Evolutionary conservation across 75 land plant genomes (phyloP), one percentile per base, ranked within the genome.

Genomic region (Pinus albicaulis): DNA sequence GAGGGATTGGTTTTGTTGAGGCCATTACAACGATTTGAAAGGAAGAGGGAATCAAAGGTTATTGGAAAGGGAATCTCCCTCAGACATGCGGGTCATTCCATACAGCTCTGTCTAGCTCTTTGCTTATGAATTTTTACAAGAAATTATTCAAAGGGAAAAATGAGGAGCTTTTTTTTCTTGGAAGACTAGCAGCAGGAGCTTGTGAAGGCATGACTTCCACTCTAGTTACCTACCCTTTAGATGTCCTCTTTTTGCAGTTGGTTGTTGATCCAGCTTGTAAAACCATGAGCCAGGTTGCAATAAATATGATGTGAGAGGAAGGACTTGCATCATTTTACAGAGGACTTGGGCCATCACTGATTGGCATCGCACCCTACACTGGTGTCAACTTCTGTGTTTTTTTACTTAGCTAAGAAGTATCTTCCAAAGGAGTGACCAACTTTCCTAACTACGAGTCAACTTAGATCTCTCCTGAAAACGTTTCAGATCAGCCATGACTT

Each of bases 191-290:
- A 19, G 99, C 99, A 25, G 99, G 99, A 63, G 98, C 98, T 69
- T 97, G 99, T 91, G 98, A 98, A 73, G 99, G 99, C 83, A 97
- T 96, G 99, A 94, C 99, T 48, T 94, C 99, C 15, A 96, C 99
- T 70, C 84, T 96, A 78, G 93, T 93, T 16, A 96, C 99, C 62
- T 96, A 96, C 76, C 99, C 99, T 17, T 63, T 96, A 59, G 99
- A 96, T 86, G 98, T 96, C 55, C 75, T 96, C 60, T 81, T 98
- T 26, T 81, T 96, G 38, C 87, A 98, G 41, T 69, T 96, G 70
- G 99, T 98, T 38, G 98, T 96, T 76, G 99, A 94, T 77, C 88
- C 99, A 79, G 93, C 90, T 12, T 69, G 77, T 23, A 88, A 77
- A 76, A 85, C 88, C 23, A 96, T 96, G 99, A 77, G 85, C 78